Percentiles rank a stretch among this genome's conserved stretches.
Evolutionary conservation across 257 asterid genomes (phyloP).

Genomic region (Voacanga thouarsii): DNA sequence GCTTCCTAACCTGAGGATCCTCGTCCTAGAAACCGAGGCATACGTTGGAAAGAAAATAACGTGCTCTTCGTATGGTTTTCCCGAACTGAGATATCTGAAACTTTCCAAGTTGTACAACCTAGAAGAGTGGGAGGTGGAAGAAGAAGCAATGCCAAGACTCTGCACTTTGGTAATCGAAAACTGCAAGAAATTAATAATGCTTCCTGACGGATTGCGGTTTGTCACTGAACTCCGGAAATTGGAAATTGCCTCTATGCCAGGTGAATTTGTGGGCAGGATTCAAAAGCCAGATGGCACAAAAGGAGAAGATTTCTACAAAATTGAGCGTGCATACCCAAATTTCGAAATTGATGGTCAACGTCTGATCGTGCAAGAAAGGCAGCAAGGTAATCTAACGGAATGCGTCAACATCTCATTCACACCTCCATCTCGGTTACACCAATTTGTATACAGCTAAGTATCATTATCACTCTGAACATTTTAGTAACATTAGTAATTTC

Average conservation of each 20-base stretch:
- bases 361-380: too few relatives aligned
- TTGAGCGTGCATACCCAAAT: background rate
- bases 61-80: conserved; percentile 10
- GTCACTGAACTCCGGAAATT: background rate
- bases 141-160: conserved; percentile 25
- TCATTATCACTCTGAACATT: too few relatives aligned
- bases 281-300: background rate
- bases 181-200: conserved; percentile 4
- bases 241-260: conserved; percentile 7
- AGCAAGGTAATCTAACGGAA: too few relatives aligned
- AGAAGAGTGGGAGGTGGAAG: conserved; percentile 11
- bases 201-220: conserved; percentile 6
- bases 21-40: conserved; percentile 22
- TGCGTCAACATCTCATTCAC: too few relatives aligned
- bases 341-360: background rate
- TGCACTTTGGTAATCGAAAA: conserved; percentile 12
- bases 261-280: background rate
- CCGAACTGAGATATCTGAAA: conserved; percentile 19
- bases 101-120: conserved; percentile 17
- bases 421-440: too few relatives aligned
- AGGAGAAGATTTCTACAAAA: conserved; percentile 1
- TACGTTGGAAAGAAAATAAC: conserved; percentile 7
- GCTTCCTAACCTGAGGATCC: conserved; percentile 16
- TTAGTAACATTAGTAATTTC: too few relatives aligned
- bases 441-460: too few relatives aligned